These are phyloP conservation scores for Asclepias syriaca DNA, from an alignment of 257 asterid species.

Conservation along the genomic window DNA sequence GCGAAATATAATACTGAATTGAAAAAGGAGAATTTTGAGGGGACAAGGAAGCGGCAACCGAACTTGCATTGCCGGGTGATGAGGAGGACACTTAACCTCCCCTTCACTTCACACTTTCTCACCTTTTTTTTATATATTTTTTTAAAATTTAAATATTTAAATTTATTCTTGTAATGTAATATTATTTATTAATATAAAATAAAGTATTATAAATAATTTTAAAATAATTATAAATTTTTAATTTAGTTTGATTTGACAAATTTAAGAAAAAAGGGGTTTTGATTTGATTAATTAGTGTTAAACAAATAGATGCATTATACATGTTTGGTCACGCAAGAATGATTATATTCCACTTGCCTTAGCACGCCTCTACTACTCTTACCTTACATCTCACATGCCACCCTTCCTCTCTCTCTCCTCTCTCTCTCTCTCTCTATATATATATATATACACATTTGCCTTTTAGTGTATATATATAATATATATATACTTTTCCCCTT, in stretches of 20 bases:
- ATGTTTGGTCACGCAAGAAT: conserved; percentile 30
- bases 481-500: not conserved
- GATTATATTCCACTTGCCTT: conserved; percentile 32
- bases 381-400: not conserved
- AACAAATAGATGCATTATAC: conserved; percentile 2
- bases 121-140: not conserved
- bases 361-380: conserved; percentile 32
- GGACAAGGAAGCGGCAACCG: conserved; percentile 60
- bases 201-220: no score
- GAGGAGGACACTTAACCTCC: conserved; percentile 23
- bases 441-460: not conserved
- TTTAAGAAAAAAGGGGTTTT: no score
- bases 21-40: conserved; percentile 18
- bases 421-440: not conserved
- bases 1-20: conserved; percentile 7
- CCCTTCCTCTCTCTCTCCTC: not conserved
- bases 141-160: no score
- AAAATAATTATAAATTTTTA: no score
- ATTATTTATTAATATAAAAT: not conserved
- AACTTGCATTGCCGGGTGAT: conserved; percentile 45
- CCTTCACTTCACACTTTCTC: not conserved
- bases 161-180: not conserved
- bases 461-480: not conserved
- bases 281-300: not conserved
- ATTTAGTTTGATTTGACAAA: no score